Evolutionary conservation across 2,329 filamentous ascomycete species (phyloP).

Genomic region (Xylaria arbuscula): DNA sequence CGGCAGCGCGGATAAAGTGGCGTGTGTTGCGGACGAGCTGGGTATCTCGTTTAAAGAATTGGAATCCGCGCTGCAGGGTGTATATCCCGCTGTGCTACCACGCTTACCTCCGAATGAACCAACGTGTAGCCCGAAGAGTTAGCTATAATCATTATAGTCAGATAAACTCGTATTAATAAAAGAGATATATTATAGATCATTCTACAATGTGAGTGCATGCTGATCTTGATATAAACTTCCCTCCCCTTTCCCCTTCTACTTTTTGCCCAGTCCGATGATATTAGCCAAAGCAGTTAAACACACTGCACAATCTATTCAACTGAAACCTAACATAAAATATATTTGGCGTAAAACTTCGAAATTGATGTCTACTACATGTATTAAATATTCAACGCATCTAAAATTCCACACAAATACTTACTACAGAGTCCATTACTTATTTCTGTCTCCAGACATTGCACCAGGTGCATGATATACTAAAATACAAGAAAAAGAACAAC

Average conservation of each 20-base stretch:
- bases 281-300: too few species aligned
- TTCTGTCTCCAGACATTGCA: neutral
- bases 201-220: too few species aligned
- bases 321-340: neutral
- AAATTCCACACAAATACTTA: neutral
- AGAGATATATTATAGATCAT: too few species aligned
- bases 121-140: slow-evolving; percentile 40
- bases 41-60: slow-evolving; percentile 41
- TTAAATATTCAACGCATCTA: neutral
- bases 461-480: neutral
- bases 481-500: neutral
- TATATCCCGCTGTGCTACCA: slow-evolving; percentile 51
- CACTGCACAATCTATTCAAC: neutral
- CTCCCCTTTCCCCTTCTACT: too few species aligned
- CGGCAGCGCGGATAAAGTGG: slow-evolving; percentile 35
- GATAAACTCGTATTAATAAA: neutral
- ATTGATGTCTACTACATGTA: neutral
- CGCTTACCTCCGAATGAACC: slow-evolving; percentile 54
- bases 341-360: too few species aligned
- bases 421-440: neutral
- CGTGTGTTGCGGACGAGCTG: slow-evolving; percentile 44
- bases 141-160: neutral
- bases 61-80: slow-evolving; percentile 38
- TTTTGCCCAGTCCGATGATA: too few species aligned
- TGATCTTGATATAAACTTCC: too few species aligned